phyloP scores from a whole-genome alignment of 1,284 basidiomycete genomes.

The Anthracocystis walkeri region DNA sequence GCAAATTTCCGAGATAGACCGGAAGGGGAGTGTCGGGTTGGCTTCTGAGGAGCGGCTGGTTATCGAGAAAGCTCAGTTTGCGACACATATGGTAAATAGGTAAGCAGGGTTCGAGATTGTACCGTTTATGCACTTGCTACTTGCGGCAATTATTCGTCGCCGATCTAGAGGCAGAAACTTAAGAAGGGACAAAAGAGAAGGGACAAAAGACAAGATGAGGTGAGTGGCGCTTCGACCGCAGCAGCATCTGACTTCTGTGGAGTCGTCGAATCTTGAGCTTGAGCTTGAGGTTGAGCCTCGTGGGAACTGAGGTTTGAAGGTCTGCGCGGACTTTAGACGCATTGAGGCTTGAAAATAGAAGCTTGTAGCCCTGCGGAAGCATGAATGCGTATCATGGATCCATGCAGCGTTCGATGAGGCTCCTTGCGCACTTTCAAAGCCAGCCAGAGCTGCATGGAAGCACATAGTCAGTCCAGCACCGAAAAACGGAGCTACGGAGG shows the following conservation, averaged over 20 bases:
- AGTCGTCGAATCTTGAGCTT: neutral
- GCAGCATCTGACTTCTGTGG: neutral
- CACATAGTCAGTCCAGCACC: neutral
- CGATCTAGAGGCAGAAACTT: neutral
- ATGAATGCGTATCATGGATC: slow-evolving; percentile 14
- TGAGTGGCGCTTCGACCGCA: slow-evolving; percentile 9
- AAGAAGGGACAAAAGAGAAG: neutral
- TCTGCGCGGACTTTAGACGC: neutral
- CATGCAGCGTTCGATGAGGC: slow-evolving; percentile 15
- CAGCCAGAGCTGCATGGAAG: neutral
- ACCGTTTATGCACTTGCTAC: neutral
- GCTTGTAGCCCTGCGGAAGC: neutral
- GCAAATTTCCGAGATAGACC: neutral
- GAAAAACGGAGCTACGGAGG: no score
- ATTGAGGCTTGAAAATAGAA: neutral
- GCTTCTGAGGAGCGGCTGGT: no score
- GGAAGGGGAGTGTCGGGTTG: no score
- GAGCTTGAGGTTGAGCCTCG: slow-evolving; percentile 10
- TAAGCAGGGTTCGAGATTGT: neutral
- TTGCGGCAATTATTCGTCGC: neutral
- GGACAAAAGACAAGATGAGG: slow-evolving; percentile 1
- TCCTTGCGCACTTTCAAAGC: neutral
- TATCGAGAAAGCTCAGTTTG: neutral
- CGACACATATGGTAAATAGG: neutral
- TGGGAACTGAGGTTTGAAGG: neutral